These are phyloP conservation scores for Somion occarium DNA, from an alignment of 1,284 basidiomycete species.

Conservation along the genomic window DNA sequence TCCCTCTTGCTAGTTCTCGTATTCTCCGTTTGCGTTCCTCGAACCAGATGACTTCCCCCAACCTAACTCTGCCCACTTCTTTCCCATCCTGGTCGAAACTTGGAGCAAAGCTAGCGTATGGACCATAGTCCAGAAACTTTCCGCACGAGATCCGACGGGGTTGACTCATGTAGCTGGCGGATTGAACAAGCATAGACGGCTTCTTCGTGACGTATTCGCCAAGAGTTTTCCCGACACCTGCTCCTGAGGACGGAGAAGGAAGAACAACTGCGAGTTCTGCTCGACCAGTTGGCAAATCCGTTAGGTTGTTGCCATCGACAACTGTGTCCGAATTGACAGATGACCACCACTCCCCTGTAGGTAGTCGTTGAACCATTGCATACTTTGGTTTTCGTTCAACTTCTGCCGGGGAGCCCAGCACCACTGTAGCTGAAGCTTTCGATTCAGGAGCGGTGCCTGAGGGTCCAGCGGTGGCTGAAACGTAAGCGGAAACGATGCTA, in stretches of 20 bases:
- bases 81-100: conserved; percentile 68
- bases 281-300: conserved; percentile 52
- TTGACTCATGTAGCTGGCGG: conserved; percentile 32
- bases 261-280: conserved; percentile 72
- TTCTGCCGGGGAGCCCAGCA: conserved; percentile 13
- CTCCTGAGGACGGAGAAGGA: conserved; percentile 43
- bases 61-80: conserved; percentile 53
- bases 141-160: conserved; percentile 56
- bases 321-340: conserved; percentile 53
- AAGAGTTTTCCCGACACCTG: conserved; percentile 30
- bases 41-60: conserved; percentile 53
- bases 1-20: conserved; percentile 18
- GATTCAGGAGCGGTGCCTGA: conserved; percentile 19
- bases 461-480: conserved; percentile 22
- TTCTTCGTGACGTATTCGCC: conserved; percentile 27
- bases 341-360: conserved; percentile 72
- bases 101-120: conserved; percentile 70
- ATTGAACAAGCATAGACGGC: conserved; percentile 22
- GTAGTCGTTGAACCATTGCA: conserved; percentile 72
- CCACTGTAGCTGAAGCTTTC: conserved; percentile 17
- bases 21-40: conserved; percentile 25
- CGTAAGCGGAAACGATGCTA: conserved; percentile 35
- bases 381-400: conserved; percentile 42
- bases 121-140: conserved; percentile 72
- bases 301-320: conserved; percentile 37